These are phyloP conservation scores for Heterobasidion occidentale DNA, from an alignment of 1,284 basidiomycete genomes.

Conservation along the genomic window DNA sequence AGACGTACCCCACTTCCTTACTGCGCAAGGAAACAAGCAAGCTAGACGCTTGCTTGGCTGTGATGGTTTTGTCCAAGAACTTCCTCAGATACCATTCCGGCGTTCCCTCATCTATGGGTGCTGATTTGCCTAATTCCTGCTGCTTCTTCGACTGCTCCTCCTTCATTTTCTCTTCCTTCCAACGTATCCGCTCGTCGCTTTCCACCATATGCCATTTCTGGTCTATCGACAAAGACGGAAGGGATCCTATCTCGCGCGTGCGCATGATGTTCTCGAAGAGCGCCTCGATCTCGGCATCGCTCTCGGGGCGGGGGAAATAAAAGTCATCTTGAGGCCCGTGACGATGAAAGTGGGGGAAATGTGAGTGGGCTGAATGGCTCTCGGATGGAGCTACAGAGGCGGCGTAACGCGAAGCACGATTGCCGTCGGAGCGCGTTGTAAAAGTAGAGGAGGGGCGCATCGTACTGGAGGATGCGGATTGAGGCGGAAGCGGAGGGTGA, in stretches of 20 bases:
- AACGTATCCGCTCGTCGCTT: conserved; percentile 76
- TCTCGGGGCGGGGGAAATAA: conserved; percentile 63
- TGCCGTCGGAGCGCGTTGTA: conserved; percentile 52
- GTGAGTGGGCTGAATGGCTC: conserved; percentile 42
- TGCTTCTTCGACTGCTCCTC: conserved; percentile 56
- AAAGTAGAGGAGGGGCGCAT: conserved; percentile 44
- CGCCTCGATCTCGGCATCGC: conserved; percentile 66
- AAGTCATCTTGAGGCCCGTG: conserved; percentile 50
- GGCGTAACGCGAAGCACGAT: conserved; percentile 53
- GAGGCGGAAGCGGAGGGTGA: conserved; percentile 11
- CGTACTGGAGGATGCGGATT: conserved; percentile 20
- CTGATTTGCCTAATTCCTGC: conserved; percentile 44
- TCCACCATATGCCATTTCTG: conserved; percentile 94
- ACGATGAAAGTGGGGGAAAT: conserved; percentile 47
- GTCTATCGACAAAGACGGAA: conserved; percentile 60
- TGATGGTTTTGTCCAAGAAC: conserved; percentile 84
- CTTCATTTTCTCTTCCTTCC: conserved; percentile 60
- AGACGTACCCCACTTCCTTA: background rate
- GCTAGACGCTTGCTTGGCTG: conserved; percentile 71
- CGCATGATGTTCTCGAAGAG: conserved; percentile 73
- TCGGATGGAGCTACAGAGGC: conserved; percentile 45
- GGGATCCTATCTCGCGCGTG: conserved; percentile 55
- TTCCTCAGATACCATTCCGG: conserved; percentile 89
- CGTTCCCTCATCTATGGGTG: conserved; percentile 48
- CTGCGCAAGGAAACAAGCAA: conserved; percentile 72